phyloP scores from a whole-genome alignment of 768 basidiomycete species.

The Chlorophyllum brunneum region DNA sequence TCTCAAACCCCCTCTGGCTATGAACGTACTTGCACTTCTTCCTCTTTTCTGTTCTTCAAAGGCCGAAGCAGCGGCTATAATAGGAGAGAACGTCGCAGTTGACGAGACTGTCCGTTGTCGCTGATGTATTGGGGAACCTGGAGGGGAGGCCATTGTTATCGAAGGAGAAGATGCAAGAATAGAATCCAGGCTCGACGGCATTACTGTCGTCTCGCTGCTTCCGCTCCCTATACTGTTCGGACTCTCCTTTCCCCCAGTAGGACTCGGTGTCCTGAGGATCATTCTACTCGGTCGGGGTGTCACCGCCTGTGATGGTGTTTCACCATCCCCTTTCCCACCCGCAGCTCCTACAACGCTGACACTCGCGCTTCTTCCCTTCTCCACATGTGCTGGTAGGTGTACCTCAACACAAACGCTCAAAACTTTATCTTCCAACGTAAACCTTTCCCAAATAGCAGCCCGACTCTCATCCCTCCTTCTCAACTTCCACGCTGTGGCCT shows the following conservation, averaged over 20 bases:
- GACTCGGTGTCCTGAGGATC: constrained; percentile 24
- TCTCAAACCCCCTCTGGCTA: constrained; percentile 55
- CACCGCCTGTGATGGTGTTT: constrained; percentile 11
- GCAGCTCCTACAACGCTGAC: constrained; percentile 14
- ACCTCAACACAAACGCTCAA: constrained; percentile 53
- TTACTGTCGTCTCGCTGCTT: background rate
- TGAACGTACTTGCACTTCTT: constrained; percentile 53
- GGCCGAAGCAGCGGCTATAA: constrained; percentile 4
- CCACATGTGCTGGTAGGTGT: constrained; percentile 21
- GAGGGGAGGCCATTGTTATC: background rate
- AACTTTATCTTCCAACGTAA: constrained; percentile 42
- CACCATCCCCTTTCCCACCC: background rate
- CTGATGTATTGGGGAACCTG: background rate
- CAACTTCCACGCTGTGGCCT: constrained; percentile 54
- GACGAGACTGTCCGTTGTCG: constrained; percentile 15
- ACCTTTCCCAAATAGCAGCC: constrained; percentile 52
- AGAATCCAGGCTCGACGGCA: background rate
- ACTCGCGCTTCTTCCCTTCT: constrained; percentile 14
- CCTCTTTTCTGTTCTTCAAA: constrained; percentile 23
- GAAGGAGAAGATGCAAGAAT: background rate
- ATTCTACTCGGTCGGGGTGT: constrained; percentile 40
- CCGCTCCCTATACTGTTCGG: background rate
- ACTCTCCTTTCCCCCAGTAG: constrained; percentile 5
- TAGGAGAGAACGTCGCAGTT: constrained; percentile 2
- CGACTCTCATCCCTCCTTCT: constrained; percentile 56